Conservation (phyloP, 192 early-diverging fungal genomes). For the Umbelopsis vinacea region DNA sequence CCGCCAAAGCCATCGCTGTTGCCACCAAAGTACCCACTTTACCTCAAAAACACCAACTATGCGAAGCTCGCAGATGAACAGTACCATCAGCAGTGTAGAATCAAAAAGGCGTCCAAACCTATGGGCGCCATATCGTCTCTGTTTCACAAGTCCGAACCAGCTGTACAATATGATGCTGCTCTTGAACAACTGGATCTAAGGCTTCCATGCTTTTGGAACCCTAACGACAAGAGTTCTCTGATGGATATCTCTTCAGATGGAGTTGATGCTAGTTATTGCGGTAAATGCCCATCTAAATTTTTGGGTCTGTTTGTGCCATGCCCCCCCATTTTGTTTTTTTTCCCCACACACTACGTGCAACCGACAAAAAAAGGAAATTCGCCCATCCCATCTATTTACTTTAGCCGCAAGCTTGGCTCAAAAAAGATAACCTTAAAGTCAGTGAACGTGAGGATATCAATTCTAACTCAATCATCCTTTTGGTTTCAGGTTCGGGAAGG, state of each 20-base stretch:
- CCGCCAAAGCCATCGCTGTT: conserved; percentile 18
- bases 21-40: conserved; percentile 33
- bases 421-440: neutral
- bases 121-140: conserved; percentile 1
- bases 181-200: conserved; percentile 25
- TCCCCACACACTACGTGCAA: conserved; percentile 13
- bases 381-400: conserved; percentile 1
- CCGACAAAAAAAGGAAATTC: conserved; percentile 15
- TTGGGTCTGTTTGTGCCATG: neutral
- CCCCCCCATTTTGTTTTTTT: conserved; percentile 1
- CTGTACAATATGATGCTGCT: conserved; percentile 3
- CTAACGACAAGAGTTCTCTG: conserved; percentile 57
- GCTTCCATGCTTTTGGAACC: conserved; percentile 66
- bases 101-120: neutral
- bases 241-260: conserved; percentile 47
- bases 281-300: conserved; percentile 29
- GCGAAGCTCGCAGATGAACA: conserved; percentile 26
- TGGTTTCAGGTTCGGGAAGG: conserved; percentile 35
- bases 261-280: conserved; percentile 54
- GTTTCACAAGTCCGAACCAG: conserved; percentile 1
- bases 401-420: neutral
- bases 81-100: conserved; percentile 26
- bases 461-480: neutral
- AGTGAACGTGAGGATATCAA: conserved; percentile 6
- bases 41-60: conserved; percentile 36